Percentiles rank a stretch among this genome's conserved stretches.
These are phyloP conservation scores for Candida maltosa DNA, from an alignment of 805 yeast species.

Conservation along the genomic window DNA sequence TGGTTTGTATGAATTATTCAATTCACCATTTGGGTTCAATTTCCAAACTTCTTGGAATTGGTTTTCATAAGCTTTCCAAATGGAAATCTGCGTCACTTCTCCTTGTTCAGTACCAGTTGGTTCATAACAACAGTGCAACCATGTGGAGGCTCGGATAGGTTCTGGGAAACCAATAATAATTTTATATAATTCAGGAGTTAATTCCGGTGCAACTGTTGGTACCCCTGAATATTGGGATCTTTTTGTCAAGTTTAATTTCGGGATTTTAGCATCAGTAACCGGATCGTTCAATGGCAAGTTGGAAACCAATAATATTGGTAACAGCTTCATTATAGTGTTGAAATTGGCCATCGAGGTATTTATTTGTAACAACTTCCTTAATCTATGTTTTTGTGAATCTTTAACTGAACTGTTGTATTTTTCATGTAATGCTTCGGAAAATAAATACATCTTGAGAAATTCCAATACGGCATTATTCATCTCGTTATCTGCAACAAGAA, in stretches of 20 bases:
- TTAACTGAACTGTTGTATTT: constrained; percentile 23
- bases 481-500: constrained; percentile 70
- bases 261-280: constrained; percentile 14
- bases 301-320: constrained; percentile 55
- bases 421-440: constrained; percentile 51
- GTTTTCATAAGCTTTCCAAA: constrained; percentile 92
- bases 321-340: constrained; percentile 50
- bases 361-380: constrained; percentile 51
- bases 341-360: constrained; percentile 46
- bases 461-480: constrained; percentile 71
- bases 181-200: constrained; percentile 53
- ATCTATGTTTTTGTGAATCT: constrained; percentile 31
- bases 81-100: constrained; percentile 90
- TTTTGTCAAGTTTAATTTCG: constrained; percentile 39
- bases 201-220: constrained; percentile 63
- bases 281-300: constrained; percentile 33
- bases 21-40: constrained; percentile 6
- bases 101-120: constrained; percentile 50
- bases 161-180: constrained; percentile 68
- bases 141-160: constrained; percentile 87
- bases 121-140: constrained; percentile 91
- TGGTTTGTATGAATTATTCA: constrained; percentile 22
- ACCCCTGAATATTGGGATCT: constrained; percentile 47
- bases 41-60: constrained; percentile 67
- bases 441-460: constrained; percentile 74